A percentile compares a stretch with the other conserved stretches of the same genome.
These are phyloP conservation scores for Apiosordaria backusii DNA, from an alignment of 495 filamentous ascomycete genomes.

Conservation along the genomic window DNA sequence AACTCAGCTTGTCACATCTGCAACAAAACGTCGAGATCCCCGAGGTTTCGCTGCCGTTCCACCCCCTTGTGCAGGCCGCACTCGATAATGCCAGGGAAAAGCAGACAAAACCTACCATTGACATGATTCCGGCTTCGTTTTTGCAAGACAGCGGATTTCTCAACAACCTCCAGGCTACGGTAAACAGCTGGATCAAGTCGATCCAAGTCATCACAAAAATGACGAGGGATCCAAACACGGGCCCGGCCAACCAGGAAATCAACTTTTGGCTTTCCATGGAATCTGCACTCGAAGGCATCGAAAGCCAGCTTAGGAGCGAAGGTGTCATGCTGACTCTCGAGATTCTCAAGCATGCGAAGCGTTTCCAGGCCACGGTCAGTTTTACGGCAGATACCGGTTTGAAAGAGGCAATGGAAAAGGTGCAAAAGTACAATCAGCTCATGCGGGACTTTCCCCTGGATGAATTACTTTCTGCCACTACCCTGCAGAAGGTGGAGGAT, in stretches of 20 bases:
- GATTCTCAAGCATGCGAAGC: slow-evolving; percentile 89
- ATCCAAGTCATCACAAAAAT: slow-evolving; percentile 97
- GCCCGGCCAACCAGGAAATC: slow-evolving; percentile 92
- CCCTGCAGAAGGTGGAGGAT: slow-evolving; percentile 84
- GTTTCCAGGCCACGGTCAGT: slow-evolving; percentile 93
- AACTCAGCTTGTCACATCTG: slow-evolving; percentile 80
- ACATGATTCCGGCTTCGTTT: slow-evolving; percentile 67
- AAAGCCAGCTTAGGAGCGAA: slow-evolving; percentile 78
- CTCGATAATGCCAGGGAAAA: slow-evolving; percentile 68
- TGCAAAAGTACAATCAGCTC: slow-evolving; percentile 96
- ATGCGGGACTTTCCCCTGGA: slow-evolving; percentile 98
- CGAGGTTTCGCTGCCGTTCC: slow-evolving; percentile 76
- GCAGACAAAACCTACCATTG: slow-evolving; percentile 63
- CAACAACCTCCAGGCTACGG: slow-evolving; percentile 87
- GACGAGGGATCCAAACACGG: slow-evolving; percentile 79
- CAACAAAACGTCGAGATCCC: slow-evolving; percentile 99
- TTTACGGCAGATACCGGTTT: slow-evolving; percentile 92
- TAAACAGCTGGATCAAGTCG: slow-evolving; percentile 96
- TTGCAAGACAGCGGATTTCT: slow-evolving; percentile 84
- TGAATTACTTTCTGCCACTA: slow-evolving; percentile 88
- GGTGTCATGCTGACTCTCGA: slow-evolving; percentile 91
- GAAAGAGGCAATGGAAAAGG: slow-evolving; percentile 88
- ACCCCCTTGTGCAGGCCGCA: slow-evolving; percentile 80
- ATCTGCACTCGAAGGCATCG: slow-evolving; percentile 81
- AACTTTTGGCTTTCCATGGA: slow-evolving; percentile 99